These are phyloP conservation scores for Cercospora nicotianae DNA, from an alignment of 2,329 filamentous ascomycete genomes.

Conservation along the genomic window DNA sequence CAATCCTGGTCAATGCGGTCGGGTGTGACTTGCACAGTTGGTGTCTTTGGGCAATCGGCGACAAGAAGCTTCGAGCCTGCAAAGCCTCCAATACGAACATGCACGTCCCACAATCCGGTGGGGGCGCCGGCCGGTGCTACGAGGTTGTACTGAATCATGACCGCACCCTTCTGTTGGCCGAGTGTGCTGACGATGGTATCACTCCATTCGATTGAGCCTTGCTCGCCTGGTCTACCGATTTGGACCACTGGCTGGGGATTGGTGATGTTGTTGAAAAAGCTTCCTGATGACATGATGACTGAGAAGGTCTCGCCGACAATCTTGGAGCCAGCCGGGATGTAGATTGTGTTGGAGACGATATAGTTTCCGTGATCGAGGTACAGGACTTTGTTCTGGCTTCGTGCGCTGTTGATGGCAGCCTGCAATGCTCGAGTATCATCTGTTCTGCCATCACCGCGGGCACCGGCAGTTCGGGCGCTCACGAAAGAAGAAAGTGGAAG, in stretches of 20 bases:
- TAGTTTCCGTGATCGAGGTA: conserved; percentile 78
- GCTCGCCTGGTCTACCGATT: conserved; percentile 64
- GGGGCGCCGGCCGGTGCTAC: conserved; percentile 44
- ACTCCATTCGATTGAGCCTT: conserved; percentile 66
- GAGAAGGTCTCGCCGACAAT: conserved; percentile 62
- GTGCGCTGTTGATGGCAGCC: conserved; percentile 54
- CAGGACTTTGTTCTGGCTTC: conserved; percentile 55
- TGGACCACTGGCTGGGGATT: conserved; percentile 65
- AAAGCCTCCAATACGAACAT: conserved; percentile 55
- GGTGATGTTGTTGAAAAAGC: conserved; percentile 57
- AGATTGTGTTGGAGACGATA: conserved; percentile 64
- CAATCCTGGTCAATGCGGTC: conserved; percentile 30
- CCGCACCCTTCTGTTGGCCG: conserved; percentile 66
- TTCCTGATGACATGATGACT: conserved; percentile 59
- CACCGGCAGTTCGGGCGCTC: conserved; percentile 46
- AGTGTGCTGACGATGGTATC: conserved; percentile 71
- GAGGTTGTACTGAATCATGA: conserved; percentile 73
- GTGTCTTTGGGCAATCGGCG: conserved; percentile 44
- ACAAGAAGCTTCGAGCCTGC: conserved; percentile 50
- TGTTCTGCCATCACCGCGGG: conserved; percentile 55
- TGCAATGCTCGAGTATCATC: conserved; percentile 64
- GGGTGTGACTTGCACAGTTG: conserved; percentile 25
- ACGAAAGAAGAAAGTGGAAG: conserved; percentile 43
- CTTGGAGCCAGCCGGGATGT: conserved; percentile 59
- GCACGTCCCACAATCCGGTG: conserved; percentile 59